Evolutionary conservation across 805 yeast species (phyloP).

Genomic region (Kuraishia borneana): DNA sequence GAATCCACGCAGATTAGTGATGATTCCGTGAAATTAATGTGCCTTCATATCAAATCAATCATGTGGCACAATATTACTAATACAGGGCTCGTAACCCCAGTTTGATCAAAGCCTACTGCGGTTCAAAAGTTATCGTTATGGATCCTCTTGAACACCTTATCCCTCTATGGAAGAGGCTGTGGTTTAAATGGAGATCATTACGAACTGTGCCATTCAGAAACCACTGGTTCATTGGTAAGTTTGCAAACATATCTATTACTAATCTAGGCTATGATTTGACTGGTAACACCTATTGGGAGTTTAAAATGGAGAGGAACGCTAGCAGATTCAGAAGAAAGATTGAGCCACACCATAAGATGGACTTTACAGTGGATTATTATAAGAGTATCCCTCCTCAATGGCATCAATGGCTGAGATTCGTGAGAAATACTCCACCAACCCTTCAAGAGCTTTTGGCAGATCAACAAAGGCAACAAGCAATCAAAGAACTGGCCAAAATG

Average conservation of each 20-base stretch:
- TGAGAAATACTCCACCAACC: conserved; percentile 49
- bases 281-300: conserved; percentile 85
- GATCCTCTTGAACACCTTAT: conserved; percentile 38
- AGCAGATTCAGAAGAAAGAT: conserved; percentile 48
- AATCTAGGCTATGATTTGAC: conserved; percentile 57
- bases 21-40: too few relatives aligned
- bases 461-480: conserved; percentile 31
- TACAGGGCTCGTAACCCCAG: background rate
- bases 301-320: conserved; percentile 38
- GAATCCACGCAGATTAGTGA: too few relatives aligned
- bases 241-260: background rate
- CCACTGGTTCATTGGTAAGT: conserved; percentile 45
- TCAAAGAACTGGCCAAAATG: conserved; percentile 10
- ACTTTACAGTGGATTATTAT: conserved; percentile 47
- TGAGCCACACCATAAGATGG: conserved; percentile 37
- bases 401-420: conserved; percentile 70
- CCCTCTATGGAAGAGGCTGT: conserved; percentile 35
- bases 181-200: conserved; percentile 48
- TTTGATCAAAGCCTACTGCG: background rate
- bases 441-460: conserved; percentile 52
- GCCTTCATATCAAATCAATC: too few relatives aligned
- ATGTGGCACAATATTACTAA: conserved; percentile 2
- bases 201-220: conserved; percentile 58
- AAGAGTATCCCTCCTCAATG: conserved; percentile 58
- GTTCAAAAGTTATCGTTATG: conserved; percentile 17